Base-by-base conservation (phyloP, 148 eudicot genomes). In the Silene uniflora region DNA sequence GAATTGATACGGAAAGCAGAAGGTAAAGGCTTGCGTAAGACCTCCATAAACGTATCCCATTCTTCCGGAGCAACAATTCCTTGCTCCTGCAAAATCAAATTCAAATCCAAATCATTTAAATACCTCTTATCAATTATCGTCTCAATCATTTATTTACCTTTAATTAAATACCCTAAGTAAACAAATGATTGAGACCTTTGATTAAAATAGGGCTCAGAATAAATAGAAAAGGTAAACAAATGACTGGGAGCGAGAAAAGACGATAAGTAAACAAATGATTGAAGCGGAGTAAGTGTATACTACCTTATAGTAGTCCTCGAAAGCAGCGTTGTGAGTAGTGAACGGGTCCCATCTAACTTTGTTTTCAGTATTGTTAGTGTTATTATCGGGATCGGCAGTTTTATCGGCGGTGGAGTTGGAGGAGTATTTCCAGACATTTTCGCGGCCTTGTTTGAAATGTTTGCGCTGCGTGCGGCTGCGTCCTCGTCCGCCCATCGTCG, bases 1-100 rank as follows among this genome's bases (percentile, higher is more conserved):
- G 96, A 87, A 82, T 95, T 95, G 82, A 95, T 92, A 49, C 99
- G 92, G 82, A 95, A 95, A 80, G 99, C 99, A 78, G 99, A 85
- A 7, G 99, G 99, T 64, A 95, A 76, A 24, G 93, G 93, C 61
- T 83, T 90, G 47, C 93, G 79, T 6, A 95, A 83, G 76, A 18
- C 78, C 10, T 86, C 87, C 10, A 87, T 86, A 62, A 90, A 95
- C 18, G 83, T 64, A 68, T 90, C 97, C 99, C 99, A 95, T 71
- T 95, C 96, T 42, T 90, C 96, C 1, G 86, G 68, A 10, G 79
- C 29, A 61, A 92, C 97, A 73, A 95, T 89, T 39, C 83, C 88
- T 90, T 95, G 97, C 88, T 76, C 96, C 99, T 95, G 85, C 80
- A 60, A 81, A n/a, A n/a, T n/a, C n/a, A n/a, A n/a, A 77, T n/a